Base-by-base conservation (phyloP, 495 filamentous ascomycete genomes). In the Talaromyces adpressus region DNA sequence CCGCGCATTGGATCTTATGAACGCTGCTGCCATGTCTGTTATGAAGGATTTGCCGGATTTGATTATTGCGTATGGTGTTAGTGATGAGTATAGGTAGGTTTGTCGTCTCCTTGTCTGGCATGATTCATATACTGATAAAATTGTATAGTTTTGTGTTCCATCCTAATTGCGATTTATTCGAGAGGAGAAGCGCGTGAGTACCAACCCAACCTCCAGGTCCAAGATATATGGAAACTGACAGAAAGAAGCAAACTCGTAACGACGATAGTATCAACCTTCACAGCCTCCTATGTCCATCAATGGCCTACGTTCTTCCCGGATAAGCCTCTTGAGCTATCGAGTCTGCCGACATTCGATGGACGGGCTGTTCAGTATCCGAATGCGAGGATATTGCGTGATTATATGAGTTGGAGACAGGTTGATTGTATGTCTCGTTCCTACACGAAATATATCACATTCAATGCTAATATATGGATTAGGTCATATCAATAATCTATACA, bases 401-500 rank as follows among this genome's bases (percentile, higher is more conserved):
- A 98, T 73, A 86, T 98, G 84, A 91, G 89, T 68, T 98, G 94
- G 94, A 82, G 94, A 65, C 94, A 98, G 75, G 94, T 90, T 36
- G 94, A 98, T 72, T 98, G 93, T 95, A 71, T 72, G 88, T n/a
- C n/a, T n/a, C n/a, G n/a, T n/a, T n/a, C n/a, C n/a, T n/a, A n/a
- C n/a, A n/a, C n/a, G n/a, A n/a, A n/a, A n/a, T n/a, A n/a, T n/a
- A n/a, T n/a, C n/a, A n/a, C n/a, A n/a, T n/a, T n/a, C n/a, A n/a
- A n/a, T n/a, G n/a, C n/a, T 62, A 60, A 45, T 29, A 16, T 39
- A 22, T 23, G 16, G 47, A 1, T 63, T 63, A 93, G 91, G 91
- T 70, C 94, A 98, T 73, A 93, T 98, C 67, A 98, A 98, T 73
- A 98, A 98, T 70, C 81, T 98, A 16, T 97, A 96, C 73, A 98